Percentiles rank a stretch among this genome's conserved stretches.
Evolutionary conservation across 2,329 filamentous ascomycete species (phyloP).

Genomic region (Aspergillus neotritici): DNA sequence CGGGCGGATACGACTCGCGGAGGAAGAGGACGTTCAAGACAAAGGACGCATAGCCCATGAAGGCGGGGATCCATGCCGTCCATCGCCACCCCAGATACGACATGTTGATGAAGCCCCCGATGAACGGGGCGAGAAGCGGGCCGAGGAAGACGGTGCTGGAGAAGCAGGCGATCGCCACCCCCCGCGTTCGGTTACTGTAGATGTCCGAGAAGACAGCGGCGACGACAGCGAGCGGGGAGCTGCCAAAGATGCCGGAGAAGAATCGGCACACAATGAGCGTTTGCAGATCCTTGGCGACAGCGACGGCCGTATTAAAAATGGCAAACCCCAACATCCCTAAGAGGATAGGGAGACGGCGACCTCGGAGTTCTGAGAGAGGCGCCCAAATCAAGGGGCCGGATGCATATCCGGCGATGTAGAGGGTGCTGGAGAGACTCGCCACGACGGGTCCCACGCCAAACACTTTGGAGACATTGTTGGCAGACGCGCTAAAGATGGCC

Average conservation of each 20-base stretch:
- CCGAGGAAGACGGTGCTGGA: conserved; percentile 50
- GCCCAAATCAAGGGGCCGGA: conserved; percentile 57
- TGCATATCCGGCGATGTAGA: conserved; percentile 47
- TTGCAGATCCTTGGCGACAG: conserved; percentile 33
- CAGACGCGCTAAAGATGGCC: conserved; percentile 64
- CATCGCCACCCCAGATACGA: conserved; percentile 45
- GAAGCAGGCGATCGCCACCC: conserved; percentile 43
- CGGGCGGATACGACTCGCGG: conserved; percentile 50
- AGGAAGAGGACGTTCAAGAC: conserved; percentile 36
- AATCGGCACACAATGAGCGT: conserved; percentile 38
- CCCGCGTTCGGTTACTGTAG: conserved; percentile 39
- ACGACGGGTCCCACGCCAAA: conserved; percentile 42
- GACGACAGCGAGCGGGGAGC: conserved; percentile 37
- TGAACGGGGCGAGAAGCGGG: conserved; percentile 45
- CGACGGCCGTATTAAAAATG: conserved; percentile 42
- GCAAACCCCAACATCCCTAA: conserved; percentile 37
- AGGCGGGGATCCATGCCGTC: conserved; percentile 44
- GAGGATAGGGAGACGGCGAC: conserved; percentile 48
- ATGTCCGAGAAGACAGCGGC: conserved; percentile 43
- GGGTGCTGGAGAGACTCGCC: conserved; percentile 38
- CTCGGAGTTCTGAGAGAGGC: conserved; percentile 55
- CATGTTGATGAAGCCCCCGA: conserved; percentile 45
- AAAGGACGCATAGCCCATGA: conserved; percentile 48
- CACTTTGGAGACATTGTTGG: conserved; percentile 45
- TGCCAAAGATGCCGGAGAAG: conserved; percentile 42